Conservation (phyloP, 2,329 filamentous ascomycete genomes). For the Colletotrichum acutatum region DNA sequence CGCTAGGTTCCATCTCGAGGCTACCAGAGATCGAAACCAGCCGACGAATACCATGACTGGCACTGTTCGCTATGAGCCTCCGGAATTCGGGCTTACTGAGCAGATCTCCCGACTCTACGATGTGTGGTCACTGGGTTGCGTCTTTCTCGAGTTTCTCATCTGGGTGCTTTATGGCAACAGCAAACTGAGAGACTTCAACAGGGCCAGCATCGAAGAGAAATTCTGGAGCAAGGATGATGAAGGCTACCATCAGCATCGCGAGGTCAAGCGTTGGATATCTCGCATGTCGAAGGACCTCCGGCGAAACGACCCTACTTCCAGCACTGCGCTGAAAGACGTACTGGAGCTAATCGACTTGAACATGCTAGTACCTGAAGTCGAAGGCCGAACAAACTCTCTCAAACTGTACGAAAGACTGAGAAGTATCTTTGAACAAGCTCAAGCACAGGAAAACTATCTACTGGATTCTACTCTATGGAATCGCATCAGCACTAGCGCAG, state of each 20-base stretch:
- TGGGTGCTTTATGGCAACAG: constrained; percentile 39
- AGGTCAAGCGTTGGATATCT: neutral
- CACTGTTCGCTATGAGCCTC: constrained; percentile 20
- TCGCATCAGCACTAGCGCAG: neutral
- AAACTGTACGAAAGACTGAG: neutral
- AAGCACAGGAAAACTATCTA: neutral
- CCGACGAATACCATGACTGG: neutral
- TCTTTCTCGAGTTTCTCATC: constrained; percentile 42
- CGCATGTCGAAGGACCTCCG: neutral
- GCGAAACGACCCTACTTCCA: neutral
- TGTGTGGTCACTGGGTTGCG: constrained; percentile 45
- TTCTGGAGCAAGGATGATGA: neutral
- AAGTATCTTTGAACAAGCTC: neutral
- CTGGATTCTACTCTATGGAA: neutral
- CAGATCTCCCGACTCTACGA: constrained; percentile 36
- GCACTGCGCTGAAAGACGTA: neutral
- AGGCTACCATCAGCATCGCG: neutral
- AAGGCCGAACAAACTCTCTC: neutral
- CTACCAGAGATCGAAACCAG: neutral
- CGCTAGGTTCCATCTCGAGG: neutral
- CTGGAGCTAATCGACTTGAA: neutral
- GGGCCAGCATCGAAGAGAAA: neutral
- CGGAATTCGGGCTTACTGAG: neutral
- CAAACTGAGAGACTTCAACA: neutral
- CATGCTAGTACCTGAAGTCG: neutral